phyloP scores from a whole-genome alignment of 306 rosid species.

The Vigna radiata region DNA sequence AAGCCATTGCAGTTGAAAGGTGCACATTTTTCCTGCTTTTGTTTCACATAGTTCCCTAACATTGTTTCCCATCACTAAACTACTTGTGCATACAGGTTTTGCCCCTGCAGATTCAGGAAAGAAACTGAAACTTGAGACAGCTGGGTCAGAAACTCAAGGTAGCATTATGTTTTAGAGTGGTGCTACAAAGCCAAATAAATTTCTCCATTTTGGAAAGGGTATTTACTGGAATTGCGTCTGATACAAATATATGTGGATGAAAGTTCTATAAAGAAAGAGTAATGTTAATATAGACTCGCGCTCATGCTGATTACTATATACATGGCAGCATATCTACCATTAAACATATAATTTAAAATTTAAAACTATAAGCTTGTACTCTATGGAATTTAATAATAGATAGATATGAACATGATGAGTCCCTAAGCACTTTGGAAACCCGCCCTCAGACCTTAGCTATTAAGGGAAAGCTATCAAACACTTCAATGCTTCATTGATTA shows the following conservation, averaged over 20 bases:
- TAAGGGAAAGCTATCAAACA: no score
- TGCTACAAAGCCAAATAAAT: slow-evolving; percentile 12
- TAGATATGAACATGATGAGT: background rate
- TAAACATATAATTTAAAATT: background rate
- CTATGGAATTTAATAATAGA: background rate
- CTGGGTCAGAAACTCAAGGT: slow-evolving; percentile 67
- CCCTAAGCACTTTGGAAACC: no score
- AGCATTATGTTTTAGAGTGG: slow-evolving; percentile 26
- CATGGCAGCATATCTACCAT: background rate
- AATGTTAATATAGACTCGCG: background rate
- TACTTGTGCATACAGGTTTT: slow-evolving; percentile 63
- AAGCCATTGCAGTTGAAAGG: slow-evolving; percentile 92
- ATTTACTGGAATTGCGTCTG: background rate
- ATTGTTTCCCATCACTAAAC: slow-evolving; percentile 39
- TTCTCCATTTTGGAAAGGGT: slow-evolving; percentile 2
- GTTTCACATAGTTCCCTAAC: slow-evolving; percentile 30
- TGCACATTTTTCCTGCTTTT: slow-evolving; percentile 46
- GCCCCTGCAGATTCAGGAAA: slow-evolving; percentile 55
- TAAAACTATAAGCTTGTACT: background rate
- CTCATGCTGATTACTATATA: background rate
- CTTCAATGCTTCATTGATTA: no score
- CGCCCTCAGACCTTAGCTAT: no score
- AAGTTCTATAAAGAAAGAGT: background rate
- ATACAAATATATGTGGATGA: background rate
- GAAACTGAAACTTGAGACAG: slow-evolving; percentile 49